phyloP scores from a whole-genome alignment of 805 yeast species.

The Cyberlindnera nakhonratchasimensis region DNA sequence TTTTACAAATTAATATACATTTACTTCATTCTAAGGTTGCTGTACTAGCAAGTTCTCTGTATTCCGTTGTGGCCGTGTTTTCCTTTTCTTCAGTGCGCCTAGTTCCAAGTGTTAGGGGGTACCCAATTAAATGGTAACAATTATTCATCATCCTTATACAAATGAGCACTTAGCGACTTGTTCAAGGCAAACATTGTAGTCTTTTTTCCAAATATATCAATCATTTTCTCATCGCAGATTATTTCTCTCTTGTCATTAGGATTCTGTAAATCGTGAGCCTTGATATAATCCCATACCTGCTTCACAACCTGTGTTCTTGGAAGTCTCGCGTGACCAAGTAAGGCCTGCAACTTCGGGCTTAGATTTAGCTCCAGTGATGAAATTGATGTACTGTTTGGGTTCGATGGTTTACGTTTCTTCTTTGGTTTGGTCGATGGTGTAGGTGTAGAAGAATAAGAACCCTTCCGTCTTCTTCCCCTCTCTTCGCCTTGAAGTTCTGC shows the following conservation, averaged over 20 bases:
- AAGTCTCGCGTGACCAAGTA: constrained; percentile 44
- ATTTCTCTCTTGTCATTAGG: constrained; percentile 65
- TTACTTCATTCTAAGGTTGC: too few relatives aligned
- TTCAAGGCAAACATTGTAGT: constrained; percentile 57
- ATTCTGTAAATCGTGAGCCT: constrained; percentile 57
- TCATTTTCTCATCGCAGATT: constrained; percentile 55
- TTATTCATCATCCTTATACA: constrained; percentile 35
- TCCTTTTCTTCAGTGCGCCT: too few relatives aligned
- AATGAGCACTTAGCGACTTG: constrained; percentile 49
- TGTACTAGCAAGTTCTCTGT: too few relatives aligned
- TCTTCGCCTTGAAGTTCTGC: constrained; percentile 39
- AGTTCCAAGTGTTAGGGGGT: background rate
- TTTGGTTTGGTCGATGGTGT: constrained; percentile 13
- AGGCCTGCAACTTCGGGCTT: constrained; percentile 46
- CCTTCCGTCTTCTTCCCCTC: constrained; percentile 20
- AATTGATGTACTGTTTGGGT: constrained; percentile 25
- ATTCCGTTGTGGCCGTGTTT: too few relatives aligned
- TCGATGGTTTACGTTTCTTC: constrained; percentile 13
- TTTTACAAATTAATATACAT: too few relatives aligned
- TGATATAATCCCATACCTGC: constrained; percentile 67
- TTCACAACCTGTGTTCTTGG: constrained; percentile 73
- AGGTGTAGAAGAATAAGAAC: background rate
- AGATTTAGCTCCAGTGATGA: constrained; percentile 43
- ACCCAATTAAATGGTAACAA: too few relatives aligned
- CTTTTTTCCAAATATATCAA: constrained; percentile 55